These are phyloP conservation scores for Exsudoporus frostii DNA, from an alignment of 768 basidiomycete species.

Conservation along the genomic window DNA sequence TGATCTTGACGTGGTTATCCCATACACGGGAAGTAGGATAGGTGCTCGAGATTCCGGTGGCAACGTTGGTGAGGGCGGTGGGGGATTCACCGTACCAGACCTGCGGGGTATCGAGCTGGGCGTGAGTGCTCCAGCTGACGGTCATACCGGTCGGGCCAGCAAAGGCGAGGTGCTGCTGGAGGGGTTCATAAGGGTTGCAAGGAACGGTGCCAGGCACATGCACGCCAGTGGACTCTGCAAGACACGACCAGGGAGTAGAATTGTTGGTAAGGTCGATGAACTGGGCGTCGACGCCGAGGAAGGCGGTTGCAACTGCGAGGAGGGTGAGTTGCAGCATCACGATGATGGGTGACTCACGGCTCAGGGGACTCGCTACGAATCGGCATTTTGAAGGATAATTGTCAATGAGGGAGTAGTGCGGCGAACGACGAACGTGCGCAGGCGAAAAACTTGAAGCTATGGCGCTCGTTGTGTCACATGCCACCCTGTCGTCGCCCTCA, in stretches of 20 bases:
- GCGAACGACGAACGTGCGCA: background rate
- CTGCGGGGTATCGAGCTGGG: slow-evolving; percentile 19
- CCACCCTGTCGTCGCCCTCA: background rate
- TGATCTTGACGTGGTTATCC: slow-evolving; percentile 28
- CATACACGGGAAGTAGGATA: slow-evolving; percentile 27
- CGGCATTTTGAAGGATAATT: background rate
- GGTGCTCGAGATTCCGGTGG: slow-evolving; percentile 20
- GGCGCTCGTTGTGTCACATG: background rate
- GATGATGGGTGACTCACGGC: background rate
- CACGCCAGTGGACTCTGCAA: slow-evolving; percentile 28
- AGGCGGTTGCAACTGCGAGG: background rate
- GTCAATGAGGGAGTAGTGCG: too few relatives aligned
- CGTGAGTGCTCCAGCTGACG: slow-evolving; percentile 25
- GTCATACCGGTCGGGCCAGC: slow-evolving; percentile 26
- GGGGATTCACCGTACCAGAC: slow-evolving; percentile 27
- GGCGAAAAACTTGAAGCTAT: too few relatives aligned
- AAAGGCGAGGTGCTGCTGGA: slow-evolving; percentile 26
- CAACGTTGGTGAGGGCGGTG: slow-evolving; percentile 15
- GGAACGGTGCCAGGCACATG: slow-evolving; percentile 27
- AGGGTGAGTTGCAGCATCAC: slow-evolving; percentile 10
- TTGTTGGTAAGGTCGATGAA: slow-evolving; percentile 13
- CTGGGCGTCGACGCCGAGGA: slow-evolving; percentile 18
- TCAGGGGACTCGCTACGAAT: too few relatives aligned
- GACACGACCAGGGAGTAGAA: slow-evolving; percentile 17
- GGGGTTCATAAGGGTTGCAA: slow-evolving; percentile 28